Conservation (phyloP, 106 monocot species). For the Alisma plantagoaquatica region DNA sequence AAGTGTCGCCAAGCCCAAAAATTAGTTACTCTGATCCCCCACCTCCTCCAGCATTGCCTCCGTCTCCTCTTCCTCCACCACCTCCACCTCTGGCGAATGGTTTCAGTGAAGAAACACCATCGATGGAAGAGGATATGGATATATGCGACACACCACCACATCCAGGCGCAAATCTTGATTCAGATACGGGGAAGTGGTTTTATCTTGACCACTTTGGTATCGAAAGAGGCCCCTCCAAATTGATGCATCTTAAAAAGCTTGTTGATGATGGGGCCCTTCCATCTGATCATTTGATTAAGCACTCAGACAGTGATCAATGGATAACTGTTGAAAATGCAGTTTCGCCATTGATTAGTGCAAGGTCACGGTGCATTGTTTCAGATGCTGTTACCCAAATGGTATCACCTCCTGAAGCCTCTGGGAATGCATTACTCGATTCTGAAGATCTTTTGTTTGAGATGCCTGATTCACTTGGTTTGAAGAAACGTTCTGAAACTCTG, state of each 20-base stretch:
- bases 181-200: slow-evolving; percentile 67
- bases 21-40: slow-evolving; percentile 30
- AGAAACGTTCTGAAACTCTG: slow-evolving; percentile 4
- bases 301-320: slow-evolving; percentile 75
- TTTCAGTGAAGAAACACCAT: slow-evolving; percentile 35
- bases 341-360: slow-evolving; percentile 56
- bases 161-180: slow-evolving; percentile 18
- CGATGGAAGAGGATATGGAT: slow-evolving; percentile 99
- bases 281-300: slow-evolving; percentile 98
- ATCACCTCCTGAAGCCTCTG: slow-evolving; percentile 69
- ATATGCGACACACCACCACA: slow-evolving; percentile 98
- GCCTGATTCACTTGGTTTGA: slow-evolving; percentile 9
- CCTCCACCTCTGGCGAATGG: slow-evolving; percentile 28
- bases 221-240: slow-evolving; percentile 80
- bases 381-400: slow-evolving; percentile 60
- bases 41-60: slow-evolving; percentile 25
- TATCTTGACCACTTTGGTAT: slow-evolving; percentile 79
- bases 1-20: slow-evolving; percentile 8
- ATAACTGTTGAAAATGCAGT: slow-evolving; percentile 96
- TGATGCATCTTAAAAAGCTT: slow-evolving; percentile 62
- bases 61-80: slow-evolving; percentile 21
- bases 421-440: slow-evolving; percentile 47
- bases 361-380: slow-evolving; percentile 50
- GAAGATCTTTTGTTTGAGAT: slow-evolving; percentile 33
- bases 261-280: slow-evolving; percentile 70